phyloP scores from a whole-genome alignment of 768 basidiomycete genomes.

The Megacollybia marginata region DNA sequence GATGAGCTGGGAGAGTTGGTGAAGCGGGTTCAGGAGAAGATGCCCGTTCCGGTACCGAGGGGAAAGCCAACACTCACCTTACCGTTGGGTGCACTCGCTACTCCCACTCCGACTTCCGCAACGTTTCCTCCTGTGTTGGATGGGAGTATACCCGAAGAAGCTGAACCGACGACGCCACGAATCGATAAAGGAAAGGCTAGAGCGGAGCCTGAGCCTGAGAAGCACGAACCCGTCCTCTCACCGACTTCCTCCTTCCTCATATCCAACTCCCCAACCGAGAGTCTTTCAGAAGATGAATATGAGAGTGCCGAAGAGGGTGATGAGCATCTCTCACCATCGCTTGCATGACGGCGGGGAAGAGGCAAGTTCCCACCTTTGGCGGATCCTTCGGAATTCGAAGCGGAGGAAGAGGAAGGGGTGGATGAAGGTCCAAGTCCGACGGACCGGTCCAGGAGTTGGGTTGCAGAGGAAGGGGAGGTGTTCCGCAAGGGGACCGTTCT shows the following conservation, averaged over 20 bases:
- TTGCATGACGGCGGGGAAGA: too few species aligned
- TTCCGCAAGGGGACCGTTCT: constrained; percentile 86
- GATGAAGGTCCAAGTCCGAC: constrained; percentile 20
- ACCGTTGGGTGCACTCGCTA: not conserved
- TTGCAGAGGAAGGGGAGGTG: constrained; percentile 94
- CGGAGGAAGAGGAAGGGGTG: constrained; percentile 46
- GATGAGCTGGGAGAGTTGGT: constrained; percentile 61
- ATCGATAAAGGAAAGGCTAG: constrained; percentile 76
- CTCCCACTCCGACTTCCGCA: too few species aligned
- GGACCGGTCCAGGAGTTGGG: constrained; percentile 66
- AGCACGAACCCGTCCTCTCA: constrained; percentile 64
- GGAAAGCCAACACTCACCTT: constrained; percentile 3
- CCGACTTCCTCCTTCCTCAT: constrained; percentile 46
- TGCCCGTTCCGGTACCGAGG: constrained; percentile 4
- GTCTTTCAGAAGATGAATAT: not conserved
- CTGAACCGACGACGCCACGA: constrained; percentile 20
- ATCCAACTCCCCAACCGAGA: constrained; percentile 3
- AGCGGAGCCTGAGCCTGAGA: constrained; percentile 61
- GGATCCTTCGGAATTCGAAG: too few species aligned
- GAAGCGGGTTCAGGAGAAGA: constrained; percentile 26
- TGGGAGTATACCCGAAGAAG: too few species aligned
- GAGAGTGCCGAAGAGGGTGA: constrained; percentile 19
- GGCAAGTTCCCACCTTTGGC: too few species aligned
- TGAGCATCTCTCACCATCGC: too few species aligned
- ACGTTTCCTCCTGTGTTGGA: too few species aligned